Base-by-base conservation (phyloP, 768 basidiomycete species). In the Rubroboletus pulcherrimus region DNA sequence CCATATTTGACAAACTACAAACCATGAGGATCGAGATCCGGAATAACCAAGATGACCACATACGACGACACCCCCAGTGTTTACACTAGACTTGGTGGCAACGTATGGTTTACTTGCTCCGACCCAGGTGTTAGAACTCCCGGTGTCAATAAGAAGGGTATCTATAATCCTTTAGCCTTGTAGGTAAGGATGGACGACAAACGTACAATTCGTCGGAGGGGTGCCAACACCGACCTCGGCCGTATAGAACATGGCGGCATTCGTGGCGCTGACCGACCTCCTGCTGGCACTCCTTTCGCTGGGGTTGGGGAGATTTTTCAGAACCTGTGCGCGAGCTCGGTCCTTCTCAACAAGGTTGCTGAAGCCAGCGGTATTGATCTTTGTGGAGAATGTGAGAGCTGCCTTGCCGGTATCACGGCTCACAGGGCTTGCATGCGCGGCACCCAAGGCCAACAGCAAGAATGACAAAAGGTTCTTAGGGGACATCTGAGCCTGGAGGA, bases 111-210 rank as follows among this genome's bases (percentile, higher is more conserved):
- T 45, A 19, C 29, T 53, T 15, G 71, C 68, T 48, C 71, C 71
- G 10, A 73, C 35, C 69, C 71, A 73, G 2, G 72, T 73, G 30
- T 64, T 66, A 4, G 69, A 58, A 49, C 71, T 74, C 46, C 71
- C 71, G 2, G 72, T 73, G 43, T 73, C 71, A 14, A 73, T 51
- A 5, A 72, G 24, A 17, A 73, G 61, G 7, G 59, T 59, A 41
- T 62, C 74, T 74, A 31, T 7, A 21, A 39, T 26, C 26, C 4
- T 15, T 46, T 7, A 52, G 46, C 34, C 8, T 15, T 2, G 11
- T 7, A 24, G 42, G 9, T 4, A 26, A 21, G 19, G 10, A 11
- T 26, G 10, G 30, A 47, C 2, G 19, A 24, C 10, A 26, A 4
- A 51, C 70, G 38, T 51, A 74, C 74, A 57, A 37, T 62, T 41